These are phyloP conservation scores for Saccharomyces paradoxus DNA, from an alignment of 805 yeast genomes.

Conservation along the genomic window DNA sequence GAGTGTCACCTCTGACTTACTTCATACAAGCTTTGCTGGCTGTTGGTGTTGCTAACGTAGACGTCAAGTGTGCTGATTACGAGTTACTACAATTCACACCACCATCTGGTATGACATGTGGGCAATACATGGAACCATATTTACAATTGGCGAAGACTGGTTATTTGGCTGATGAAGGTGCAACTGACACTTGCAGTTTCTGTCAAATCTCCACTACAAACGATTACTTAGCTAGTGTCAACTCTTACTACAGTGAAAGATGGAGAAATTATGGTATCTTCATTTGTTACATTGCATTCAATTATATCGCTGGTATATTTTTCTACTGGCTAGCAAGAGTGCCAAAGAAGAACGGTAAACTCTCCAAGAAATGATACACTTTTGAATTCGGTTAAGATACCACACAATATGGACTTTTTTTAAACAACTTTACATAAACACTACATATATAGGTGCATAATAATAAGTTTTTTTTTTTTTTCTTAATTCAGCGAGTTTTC, in stretches of 20 bases:
- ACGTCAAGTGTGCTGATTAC: constrained; percentile 39
- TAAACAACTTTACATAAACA: not conserved
- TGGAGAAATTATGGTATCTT: constrained; percentile 62
- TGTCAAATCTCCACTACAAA: constrained; percentile 54
- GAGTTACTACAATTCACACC: constrained; percentile 48
- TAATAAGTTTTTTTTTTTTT: not conserved
- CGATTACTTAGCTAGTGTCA: constrained; percentile 43
- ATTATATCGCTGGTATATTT: constrained; percentile 34
- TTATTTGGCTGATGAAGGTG: constrained; percentile 37
- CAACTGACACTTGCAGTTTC: constrained; percentile 47
- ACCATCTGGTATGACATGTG: constrained; percentile 51
- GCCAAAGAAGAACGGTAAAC: constrained; percentile 43
- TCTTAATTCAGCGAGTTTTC: not conserved
- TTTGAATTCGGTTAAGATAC: not conserved
- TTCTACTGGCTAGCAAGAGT: constrained; percentile 64
- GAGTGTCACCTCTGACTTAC: constrained; percentile 67
- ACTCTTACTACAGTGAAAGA: constrained; percentile 32
- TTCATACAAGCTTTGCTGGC: constrained; percentile 49
- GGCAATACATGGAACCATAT: constrained; percentile 39
- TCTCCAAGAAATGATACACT: not conserved
- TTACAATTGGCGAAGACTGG: constrained; percentile 36
- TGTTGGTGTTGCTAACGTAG: constrained; percentile 46
- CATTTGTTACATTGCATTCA: constrained; percentile 41
- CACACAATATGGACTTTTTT: not conserved
- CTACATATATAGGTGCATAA: not conserved